Base-by-base conservation (phyloP, 768 basidiomycete genomes). In the Chlorophyllum brunneum region DNA sequence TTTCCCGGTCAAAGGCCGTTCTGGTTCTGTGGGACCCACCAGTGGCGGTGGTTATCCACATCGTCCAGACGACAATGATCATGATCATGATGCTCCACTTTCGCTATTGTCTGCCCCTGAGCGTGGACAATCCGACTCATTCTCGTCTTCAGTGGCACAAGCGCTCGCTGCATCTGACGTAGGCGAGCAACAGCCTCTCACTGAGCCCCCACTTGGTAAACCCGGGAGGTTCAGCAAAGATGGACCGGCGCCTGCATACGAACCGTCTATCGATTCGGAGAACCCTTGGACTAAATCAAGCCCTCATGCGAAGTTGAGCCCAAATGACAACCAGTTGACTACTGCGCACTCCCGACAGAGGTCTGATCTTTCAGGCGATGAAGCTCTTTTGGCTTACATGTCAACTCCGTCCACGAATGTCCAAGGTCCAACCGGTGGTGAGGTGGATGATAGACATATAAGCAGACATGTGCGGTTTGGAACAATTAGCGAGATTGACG, bases 1-100 rank as follows among this genome's bases (percentile, higher is more conserved):
- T 1, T 80, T 88, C 67, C 86, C 85, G 0, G 74, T 78, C 15
- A 75, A 79, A 54, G 63, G 66, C 51, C 59, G 64, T 44, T 63
- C 58, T 31, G 56, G 50, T 5, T 56, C 54, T 31, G 31, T 26
- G 6, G 48, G 38, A 22, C 10, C 31, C n/a, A n/a, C n/a, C n/a
- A n/a, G n/a, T 33, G 23, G 6, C 5, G 33, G 45, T 15, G 45
- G 31, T 10, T 63, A 57, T 51, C 43, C 54, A 5, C 48, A 68
- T 20, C 51, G 40, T 4, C 15, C 13, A 2, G 9, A 22, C 7
- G 16, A 29, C 15, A 20, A 42, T 4, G 49, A 26, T 15, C 24
- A 42, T 5, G 47, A 20, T 33, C 54, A 48, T 40, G 18, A 18
- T 31, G 24, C 9, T 54, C 45, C 11, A 54, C 53, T 9, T 20